Evolutionary conservation across 2,329 filamentous ascomycete genomes (phyloP).

Genomic region (Diaporthe longicolla): DNA sequence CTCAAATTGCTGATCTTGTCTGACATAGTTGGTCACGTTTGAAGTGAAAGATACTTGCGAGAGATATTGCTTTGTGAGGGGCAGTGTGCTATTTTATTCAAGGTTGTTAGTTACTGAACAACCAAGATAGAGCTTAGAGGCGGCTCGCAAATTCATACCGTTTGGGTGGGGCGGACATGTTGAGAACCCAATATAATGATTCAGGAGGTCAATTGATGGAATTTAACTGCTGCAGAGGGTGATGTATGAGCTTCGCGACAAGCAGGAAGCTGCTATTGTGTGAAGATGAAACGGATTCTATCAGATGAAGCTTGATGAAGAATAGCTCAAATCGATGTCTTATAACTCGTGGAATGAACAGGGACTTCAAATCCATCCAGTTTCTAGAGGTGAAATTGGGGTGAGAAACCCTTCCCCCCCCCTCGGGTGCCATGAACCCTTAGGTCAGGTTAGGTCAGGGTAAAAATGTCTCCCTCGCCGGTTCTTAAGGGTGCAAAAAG

Average conservation of each 20-base stretch:
- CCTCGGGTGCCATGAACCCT: background rate
- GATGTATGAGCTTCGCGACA: background rate
- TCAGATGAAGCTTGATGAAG: background rate
- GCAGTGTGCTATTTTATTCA: background rate
- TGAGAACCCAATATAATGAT: background rate
- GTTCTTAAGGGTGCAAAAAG: conserved; percentile 10
- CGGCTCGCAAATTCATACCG: background rate
- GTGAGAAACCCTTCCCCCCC: background rate
- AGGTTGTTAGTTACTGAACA: background rate
- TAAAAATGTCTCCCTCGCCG: conserved; percentile 7
- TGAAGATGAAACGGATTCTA: background rate
- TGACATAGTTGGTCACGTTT: conserved; percentile 13
- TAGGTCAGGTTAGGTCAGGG: conserved; percentile 16
- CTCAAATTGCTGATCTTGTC: conserved; percentile 19
- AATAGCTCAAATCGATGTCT: background rate
- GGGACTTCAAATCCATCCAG: background rate
- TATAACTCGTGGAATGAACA: background rate
- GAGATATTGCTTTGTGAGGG: background rate
- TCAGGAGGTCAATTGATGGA: too few species aligned
- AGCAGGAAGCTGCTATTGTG: too few species aligned
- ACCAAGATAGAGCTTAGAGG: background rate
- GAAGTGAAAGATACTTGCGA: background rate
- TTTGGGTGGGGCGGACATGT: background rate
- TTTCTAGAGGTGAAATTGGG: background rate
- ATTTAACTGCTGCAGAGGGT: background rate